Conservation (phyloP, 352 stramenopile genomes). For the Phytophthora brassicae region DNA sequence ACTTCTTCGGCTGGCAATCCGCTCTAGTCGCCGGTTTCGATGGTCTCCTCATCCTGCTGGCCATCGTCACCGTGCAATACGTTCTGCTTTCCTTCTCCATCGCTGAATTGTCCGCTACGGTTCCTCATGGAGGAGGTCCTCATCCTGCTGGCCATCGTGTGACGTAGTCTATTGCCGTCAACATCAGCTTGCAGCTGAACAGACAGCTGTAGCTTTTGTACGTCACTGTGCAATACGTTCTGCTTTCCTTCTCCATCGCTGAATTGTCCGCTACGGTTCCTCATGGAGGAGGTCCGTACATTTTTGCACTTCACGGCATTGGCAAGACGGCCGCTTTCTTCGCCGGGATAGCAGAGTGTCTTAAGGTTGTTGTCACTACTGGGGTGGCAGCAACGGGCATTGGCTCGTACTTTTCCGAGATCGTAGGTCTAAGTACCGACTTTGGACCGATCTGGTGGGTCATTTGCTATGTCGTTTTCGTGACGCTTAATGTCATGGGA, state of each 20-base stretch:
- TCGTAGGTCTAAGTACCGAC: conserved; percentile 39
- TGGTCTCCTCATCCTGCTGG: conserved; percentile 53
- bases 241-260: conserved; percentile 67
- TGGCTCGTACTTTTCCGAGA: conserved; percentile 59
- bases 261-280: conserved; percentile 58
- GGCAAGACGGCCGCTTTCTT: conserved; percentile 53
- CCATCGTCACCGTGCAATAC: conserved; percentile 60
- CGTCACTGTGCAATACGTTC: conserved; percentile 60
- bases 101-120: conserved; percentile 54
- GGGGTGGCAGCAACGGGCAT: conserved; percentile 57
- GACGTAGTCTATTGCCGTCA: no score
- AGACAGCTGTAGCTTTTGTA: no score
- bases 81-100: conserved; percentile 68
- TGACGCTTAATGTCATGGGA: conserved; percentile 53
- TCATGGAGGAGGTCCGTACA: conserved; percentile 53
- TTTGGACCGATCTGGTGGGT: conserved; percentile 53
- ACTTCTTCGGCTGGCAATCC: conserved; percentile 68
- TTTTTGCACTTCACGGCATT: conserved; percentile 62
- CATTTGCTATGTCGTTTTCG: conserved; percentile 59
- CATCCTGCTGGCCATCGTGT: no score
- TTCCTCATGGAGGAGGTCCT: conserved; percentile 53
- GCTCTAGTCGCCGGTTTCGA: conserved; percentile 57
- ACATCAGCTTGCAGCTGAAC: no score
- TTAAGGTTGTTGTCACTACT: conserved; percentile 61
- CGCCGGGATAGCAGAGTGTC: conserved; percentile 52